Evolutionary conservation across 768 basidiomycete species (phyloP).

Genomic region (Inosperma sp.): DNA sequence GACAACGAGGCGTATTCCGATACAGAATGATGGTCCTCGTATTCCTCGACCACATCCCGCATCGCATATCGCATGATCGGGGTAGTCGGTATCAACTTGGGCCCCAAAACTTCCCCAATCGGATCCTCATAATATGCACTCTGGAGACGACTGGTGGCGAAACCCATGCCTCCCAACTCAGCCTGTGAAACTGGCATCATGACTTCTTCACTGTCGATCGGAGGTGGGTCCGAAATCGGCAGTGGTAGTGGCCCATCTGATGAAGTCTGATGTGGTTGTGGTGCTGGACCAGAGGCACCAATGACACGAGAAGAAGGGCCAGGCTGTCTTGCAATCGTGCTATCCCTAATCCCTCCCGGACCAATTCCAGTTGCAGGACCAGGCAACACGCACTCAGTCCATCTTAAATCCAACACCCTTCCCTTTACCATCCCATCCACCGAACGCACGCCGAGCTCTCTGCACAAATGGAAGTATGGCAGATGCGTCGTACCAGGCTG

Average conservation of each 20-base stretch:
- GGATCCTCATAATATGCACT: slow-evolving; percentile 44
- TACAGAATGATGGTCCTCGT: slow-evolving; percentile 67
- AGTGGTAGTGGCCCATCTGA: slow-evolving; percentile 20
- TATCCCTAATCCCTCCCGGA: slow-evolving; percentile 8
- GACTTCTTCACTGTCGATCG: slow-evolving; percentile 40
- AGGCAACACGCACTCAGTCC: slow-evolving; percentile 49
- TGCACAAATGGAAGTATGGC: slow-evolving; percentile 76
- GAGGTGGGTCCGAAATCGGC: slow-evolving; percentile 21
- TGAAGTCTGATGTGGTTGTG: background rate
- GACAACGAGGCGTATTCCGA: slow-evolving; percentile 77
- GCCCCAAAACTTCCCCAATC: slow-evolving; percentile 59
- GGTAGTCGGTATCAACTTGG: slow-evolving; percentile 70
- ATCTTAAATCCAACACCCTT: slow-evolving; percentile 67
- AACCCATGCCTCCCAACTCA: slow-evolving; percentile 32
- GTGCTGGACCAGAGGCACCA: slow-evolving; percentile 22
- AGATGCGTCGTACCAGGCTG: slow-evolving; percentile 59
- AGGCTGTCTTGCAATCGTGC: slow-evolving; percentile 1
- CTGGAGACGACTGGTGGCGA: slow-evolving; percentile 39
- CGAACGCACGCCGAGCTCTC: slow-evolving; percentile 77
- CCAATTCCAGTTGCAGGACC: background rate
- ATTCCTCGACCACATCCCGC: slow-evolving; percentile 79
- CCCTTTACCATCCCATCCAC: slow-evolving; percentile 85
- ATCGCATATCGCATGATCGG: slow-evolving; percentile 84
- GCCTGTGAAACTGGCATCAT: slow-evolving; percentile 43
- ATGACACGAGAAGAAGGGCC: background rate